Conservation (phyloP, 495 filamentous ascomycete genomes). For the Penicillium mononematosum region DNA sequence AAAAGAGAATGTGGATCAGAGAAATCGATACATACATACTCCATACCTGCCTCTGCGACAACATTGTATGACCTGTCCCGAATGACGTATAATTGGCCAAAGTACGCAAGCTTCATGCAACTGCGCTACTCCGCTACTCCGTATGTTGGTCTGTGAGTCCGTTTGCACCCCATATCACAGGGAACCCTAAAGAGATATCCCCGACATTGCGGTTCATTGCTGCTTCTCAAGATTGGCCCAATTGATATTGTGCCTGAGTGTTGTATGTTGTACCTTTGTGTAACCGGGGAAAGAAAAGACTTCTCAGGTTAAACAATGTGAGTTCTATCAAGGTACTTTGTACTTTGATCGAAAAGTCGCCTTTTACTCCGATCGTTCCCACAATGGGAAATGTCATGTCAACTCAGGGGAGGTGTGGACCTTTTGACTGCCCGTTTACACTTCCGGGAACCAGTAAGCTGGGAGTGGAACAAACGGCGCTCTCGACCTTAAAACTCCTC, state of each 20-base stretch:
- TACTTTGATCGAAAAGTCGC: not conserved
- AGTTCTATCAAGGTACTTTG: not conserved
- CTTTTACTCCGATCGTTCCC: conserved; percentile 9
- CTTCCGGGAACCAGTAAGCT: conserved; percentile 9
- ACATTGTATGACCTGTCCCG: not conserved
- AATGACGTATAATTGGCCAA: not conserved
- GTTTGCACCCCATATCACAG: not conserved
- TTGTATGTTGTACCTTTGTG: not conserved
- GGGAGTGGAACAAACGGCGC: conserved; percentile 1
- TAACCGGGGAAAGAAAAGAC: not conserved
- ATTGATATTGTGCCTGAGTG: not conserved
- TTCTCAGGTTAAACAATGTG: not conserved
- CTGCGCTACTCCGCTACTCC: not conserved
- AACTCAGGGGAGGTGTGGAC: conserved; percentile 9
- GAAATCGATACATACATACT: not conserved
- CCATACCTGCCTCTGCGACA: not conserved
- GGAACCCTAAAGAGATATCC: not conserved
- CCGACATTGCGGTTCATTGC: not conserved
- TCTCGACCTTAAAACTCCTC: conserved; percentile 7
- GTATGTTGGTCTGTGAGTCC: not conserved
- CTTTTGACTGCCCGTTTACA: not conserved
- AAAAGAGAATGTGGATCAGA: conserved; percentile 2
- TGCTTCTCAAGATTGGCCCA: conserved; percentile 1
- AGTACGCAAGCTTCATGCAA: not conserved
- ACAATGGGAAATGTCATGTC: conserved; percentile 11